These are phyloP conservation scores for Aspergillus eucalypticola DNA, from an alignment of 2,329 filamentous ascomycete species.

Conservation along the genomic window DNA sequence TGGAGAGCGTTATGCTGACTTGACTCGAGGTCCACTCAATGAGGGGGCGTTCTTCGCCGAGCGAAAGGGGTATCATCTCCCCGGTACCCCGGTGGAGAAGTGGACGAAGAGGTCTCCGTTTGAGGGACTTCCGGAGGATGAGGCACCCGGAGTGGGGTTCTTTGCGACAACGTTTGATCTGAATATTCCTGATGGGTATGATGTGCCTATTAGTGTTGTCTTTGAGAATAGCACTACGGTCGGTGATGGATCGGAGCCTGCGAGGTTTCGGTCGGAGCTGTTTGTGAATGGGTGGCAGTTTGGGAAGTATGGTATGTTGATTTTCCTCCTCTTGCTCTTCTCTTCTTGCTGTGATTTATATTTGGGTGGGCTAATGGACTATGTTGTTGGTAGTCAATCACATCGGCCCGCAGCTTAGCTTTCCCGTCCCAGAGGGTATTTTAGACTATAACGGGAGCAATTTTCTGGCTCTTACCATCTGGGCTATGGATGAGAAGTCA, in stretches of 20 bases:
- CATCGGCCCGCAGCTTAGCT: constrained; percentile 53
- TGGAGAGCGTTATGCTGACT: constrained; percentile 54
- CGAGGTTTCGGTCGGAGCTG: constrained; percentile 44
- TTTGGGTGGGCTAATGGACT: no score
- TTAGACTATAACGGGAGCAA: constrained; percentile 48
- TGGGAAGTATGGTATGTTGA: constrained; percentile 47
- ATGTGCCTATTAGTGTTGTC: constrained; percentile 53
- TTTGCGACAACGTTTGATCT: constrained; percentile 52
- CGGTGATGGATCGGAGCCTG: neutral
- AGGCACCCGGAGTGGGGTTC: constrained; percentile 49
- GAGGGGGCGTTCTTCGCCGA: constrained; percentile 57
- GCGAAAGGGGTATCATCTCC: constrained; percentile 55
- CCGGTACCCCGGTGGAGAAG: constrained; percentile 35
- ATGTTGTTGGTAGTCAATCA: constrained; percentile 42
- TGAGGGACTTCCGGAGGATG: constrained; percentile 32
- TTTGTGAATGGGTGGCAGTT: constrained; percentile 57
- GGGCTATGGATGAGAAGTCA: neutral
- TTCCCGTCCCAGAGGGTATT: constrained; percentile 55
- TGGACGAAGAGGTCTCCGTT: constrained; percentile 29
- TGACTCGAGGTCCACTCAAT: constrained; percentile 54
- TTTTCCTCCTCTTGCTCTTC: no score
- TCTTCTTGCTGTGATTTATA: no score
- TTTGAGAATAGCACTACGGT: constrained; percentile 35
- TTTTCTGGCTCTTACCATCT: neutral
- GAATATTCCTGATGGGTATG: constrained; percentile 51